Conservation (phyloP, 2,329 filamentous ascomycete species). For the Clarireedia homoeocarpa region DNA sequence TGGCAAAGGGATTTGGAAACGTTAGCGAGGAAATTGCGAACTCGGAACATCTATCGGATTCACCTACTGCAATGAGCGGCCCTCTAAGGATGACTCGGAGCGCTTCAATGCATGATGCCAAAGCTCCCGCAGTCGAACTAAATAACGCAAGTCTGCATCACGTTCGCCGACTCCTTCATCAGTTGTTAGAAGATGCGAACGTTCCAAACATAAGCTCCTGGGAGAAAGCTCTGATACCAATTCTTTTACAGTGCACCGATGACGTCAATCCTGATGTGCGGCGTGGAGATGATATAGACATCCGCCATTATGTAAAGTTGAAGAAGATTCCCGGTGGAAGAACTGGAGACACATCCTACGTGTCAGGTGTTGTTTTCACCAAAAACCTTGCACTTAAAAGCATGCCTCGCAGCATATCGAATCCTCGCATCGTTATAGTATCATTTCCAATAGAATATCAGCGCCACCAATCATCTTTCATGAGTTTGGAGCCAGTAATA, state of each 20-base stretch:
- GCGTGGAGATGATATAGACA: slow-evolving; percentile 89
- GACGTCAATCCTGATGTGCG: slow-evolving; percentile 92
- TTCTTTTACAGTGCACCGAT: slow-evolving; percentile 82
- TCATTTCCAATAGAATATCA: slow-evolving; percentile 96
- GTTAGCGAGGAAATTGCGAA: slow-evolving; percentile 24
- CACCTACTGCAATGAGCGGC: slow-evolving; percentile 16
- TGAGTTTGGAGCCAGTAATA: slow-evolving; percentile 95
- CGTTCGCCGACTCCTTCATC: slow-evolving; percentile 74
- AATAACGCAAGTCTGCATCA: slow-evolving; percentile 84
- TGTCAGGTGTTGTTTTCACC: slow-evolving; percentile 93
- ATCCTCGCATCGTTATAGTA: slow-evolving; percentile 84
- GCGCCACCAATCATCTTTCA: slow-evolving; percentile 86
- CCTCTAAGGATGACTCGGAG: slow-evolving; percentile 58
- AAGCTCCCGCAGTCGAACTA: slow-evolving; percentile 70
- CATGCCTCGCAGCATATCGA: slow-evolving; percentile 80
- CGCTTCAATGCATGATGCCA: slow-evolving; percentile 70
- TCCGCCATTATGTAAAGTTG: slow-evolving; percentile 92
- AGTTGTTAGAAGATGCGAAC: slow-evolving; percentile 69
- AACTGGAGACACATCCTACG: slow-evolving; percentile 88
- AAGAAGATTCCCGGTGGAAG: slow-evolving; percentile 92
- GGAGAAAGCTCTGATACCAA: slow-evolving; percentile 86
- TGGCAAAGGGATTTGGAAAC: slow-evolving; percentile 34
- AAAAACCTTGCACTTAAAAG: slow-evolving; percentile 95
- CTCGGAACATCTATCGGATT: slow-evolving; percentile 15
- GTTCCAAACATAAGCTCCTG: slow-evolving; percentile 69